phyloP scores from a whole-genome alignment of 1,139 yeast species.

The Blastobotrys indianensis region DNA sequence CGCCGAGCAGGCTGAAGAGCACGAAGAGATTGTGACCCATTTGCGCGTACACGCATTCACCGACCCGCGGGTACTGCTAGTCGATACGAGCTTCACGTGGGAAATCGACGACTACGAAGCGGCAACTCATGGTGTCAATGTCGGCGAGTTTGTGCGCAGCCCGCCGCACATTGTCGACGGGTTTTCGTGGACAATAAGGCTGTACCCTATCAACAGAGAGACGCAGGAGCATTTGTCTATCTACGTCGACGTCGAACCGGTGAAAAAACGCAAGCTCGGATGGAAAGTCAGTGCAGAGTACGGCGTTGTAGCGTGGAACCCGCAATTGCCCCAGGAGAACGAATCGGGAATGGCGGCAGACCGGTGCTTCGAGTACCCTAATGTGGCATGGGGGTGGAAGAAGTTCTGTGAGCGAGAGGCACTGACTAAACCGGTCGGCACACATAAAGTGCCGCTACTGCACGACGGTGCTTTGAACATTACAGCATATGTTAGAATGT shows the following conservation, averaged over 20 bases:
- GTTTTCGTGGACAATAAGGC: slow-evolving; percentile 62
- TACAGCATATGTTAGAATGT: not conserved
- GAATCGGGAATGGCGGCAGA: not conserved
- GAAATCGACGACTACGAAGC: slow-evolving; percentile 57
- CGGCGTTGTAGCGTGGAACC: slow-evolving; percentile 4
- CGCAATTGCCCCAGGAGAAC: not conserved
- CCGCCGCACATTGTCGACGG: slow-evolving; percentile 59
- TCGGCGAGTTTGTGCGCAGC: slow-evolving; percentile 35
- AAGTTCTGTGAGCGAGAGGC: not conserved
- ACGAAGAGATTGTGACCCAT: no score
- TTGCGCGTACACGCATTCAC: not conserved
- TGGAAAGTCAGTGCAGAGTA: not conserved
- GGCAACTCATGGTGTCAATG: slow-evolving; percentile 29
- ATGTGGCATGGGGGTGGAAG: not conserved
- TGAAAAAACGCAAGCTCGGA: not conserved
- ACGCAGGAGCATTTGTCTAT: slow-evolving; percentile 22
- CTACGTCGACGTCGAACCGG: not conserved
- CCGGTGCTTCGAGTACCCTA: not conserved
- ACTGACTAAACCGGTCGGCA: not conserved
- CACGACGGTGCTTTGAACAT: not conserved
- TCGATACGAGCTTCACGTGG: slow-evolving; percentile 56
- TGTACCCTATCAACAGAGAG: slow-evolving; percentile 48
- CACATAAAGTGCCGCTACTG: not conserved
- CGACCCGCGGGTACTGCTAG: slow-evolving; percentile 19
- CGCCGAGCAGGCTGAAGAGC: no score